These are phyloP conservation scores for Podila epicladia DNA, from an alignment of 192 early-diverging fungal genomes.

Conservation along the genomic window DNA sequence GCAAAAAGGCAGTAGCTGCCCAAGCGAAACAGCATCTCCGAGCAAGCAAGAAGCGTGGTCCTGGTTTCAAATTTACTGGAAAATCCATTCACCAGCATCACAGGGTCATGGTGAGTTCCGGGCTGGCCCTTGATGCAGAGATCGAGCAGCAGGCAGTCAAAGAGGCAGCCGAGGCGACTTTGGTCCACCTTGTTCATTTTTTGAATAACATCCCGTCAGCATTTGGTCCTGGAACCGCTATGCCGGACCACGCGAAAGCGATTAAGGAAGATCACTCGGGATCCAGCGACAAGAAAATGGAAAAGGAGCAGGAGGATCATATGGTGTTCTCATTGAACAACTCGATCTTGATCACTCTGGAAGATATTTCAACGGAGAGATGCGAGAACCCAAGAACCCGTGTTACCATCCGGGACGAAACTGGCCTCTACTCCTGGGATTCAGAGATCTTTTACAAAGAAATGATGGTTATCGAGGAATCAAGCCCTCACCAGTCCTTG, in stretches of 20 bases:
- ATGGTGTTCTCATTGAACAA: slow-evolving; percentile 82
- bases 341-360: slow-evolving; percentile 73
- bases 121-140: slow-evolving; percentile 21
- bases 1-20: slow-evolving; percentile 12
- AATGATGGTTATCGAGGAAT: slow-evolving; percentile 23
- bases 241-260: background rate
- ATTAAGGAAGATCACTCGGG: slow-evolving; percentile 7
- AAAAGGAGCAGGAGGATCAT: slow-evolving; percentile 56
- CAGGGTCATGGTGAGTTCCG: slow-evolving; percentile 38
- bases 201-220: slow-evolving; percentile 72
- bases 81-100: slow-evolving; percentile 44
- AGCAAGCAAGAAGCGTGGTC: slow-evolving; percentile 17
- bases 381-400: slow-evolving; percentile 59
- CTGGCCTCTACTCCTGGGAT: slow-evolving; percentile 88
- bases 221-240: slow-evolving; percentile 57
- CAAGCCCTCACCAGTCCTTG: slow-evolving; percentile 17
- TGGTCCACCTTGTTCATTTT: slow-evolving; percentile 78
- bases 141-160: slow-evolving; percentile 47
- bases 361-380: slow-evolving; percentile 66
- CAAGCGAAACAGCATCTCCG: slow-evolving; percentile 8
- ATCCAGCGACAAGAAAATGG: slow-evolving; percentile 40
- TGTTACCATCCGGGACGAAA: slow-evolving; percentile 77
- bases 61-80: slow-evolving; percentile 35
- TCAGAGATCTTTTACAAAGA: slow-evolving; percentile 73
- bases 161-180: slow-evolving; percentile 74